Evolutionary conservation across 805 yeast genomes (phyloP), one percentile per base, ranked within the genome.

Genomic region (Lipomyces chichibuensis): DNA sequence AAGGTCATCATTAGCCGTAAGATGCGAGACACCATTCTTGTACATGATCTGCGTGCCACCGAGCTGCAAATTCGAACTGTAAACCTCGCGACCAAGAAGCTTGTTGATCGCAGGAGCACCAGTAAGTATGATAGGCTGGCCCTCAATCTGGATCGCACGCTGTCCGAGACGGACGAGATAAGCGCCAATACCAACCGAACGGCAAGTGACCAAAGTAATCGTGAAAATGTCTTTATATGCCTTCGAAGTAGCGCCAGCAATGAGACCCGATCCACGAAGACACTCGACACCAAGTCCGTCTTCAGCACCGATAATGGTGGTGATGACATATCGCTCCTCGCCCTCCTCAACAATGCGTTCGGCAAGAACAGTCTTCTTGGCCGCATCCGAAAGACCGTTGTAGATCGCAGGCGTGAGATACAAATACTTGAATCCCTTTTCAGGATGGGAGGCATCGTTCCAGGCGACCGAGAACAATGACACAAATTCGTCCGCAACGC

Each of bases 131-230:
- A 95, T 92, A 64, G 99, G 99, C 81, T 95, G 98, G 55, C 99
- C 99, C 80, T 95, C 98, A 75, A 95, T 90, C 83, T 95, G 99
- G 75, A 95, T 93, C 55, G 98, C 96, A 84, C 99, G 90, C 84
- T 95, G 98, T 76, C 99, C 99, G 73, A 95, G 85, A 81, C 99
- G 90, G 54, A 95, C 99, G 78, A 95, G 84, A 78, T 95, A 95
- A 57, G 99, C 99, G 84, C 99, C 99, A 79, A 95, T 95, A 88
- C 99, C 99, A 75, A 95, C 99, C 62, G 98, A 93, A 85, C 99
- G 89, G 83, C 98, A 93, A n/a, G 99, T 95, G 64, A 95, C 99
- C 79, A 95, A 84, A n/a, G 99, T 94, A 67, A 93, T 87, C 25
- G 99, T 95, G 84, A 95, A 95, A 70, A 95, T 95, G 77, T 95